Conservation (phyloP, 305 asterid species). For the Fraxinus floribunda region DNA sequence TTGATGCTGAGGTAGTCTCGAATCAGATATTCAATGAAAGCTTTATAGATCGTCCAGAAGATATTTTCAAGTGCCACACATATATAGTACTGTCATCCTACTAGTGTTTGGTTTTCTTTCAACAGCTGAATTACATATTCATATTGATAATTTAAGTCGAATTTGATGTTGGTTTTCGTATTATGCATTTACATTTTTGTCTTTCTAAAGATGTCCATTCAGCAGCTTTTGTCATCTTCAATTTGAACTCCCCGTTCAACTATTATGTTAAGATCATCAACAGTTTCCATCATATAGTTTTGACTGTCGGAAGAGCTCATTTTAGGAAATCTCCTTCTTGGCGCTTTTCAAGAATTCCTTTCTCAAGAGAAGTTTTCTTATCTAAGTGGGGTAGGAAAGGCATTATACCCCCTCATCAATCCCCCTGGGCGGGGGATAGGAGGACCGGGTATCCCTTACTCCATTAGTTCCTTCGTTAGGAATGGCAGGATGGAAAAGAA, state of each 20-base stretch:
- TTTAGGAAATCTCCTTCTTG: not conserved
- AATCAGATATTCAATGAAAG: slow-evolving; percentile 19
- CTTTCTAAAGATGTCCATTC: not conserved
- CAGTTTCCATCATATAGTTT: not conserved
- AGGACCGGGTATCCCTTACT: too few relatives aligned
- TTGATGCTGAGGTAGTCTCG: slow-evolving; percentile 84
- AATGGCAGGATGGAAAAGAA: not conserved
- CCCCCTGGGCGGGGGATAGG: too few relatives aligned
- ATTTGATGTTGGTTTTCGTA: not conserved
- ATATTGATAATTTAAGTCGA: not conserved
- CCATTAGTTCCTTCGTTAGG: not conserved
- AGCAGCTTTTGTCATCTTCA: not conserved
- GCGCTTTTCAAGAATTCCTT: not conserved
- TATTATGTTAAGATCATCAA: not conserved
- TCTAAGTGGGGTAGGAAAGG: not conserved
- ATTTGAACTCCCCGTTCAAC: not conserved
- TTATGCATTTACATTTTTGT: not conserved
- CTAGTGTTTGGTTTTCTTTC: not conserved
- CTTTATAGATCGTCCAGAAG: slow-evolving; percentile 12
- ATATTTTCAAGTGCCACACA: not conserved
- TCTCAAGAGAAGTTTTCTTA: not conserved
- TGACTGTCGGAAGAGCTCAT: not conserved
- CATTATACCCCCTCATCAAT: not conserved
- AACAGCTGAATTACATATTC: not conserved
- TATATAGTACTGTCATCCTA: not conserved